Percentiles rank a stretch among this genome's conserved stretches.
Evolutionary conservation across 2,329 filamentous ascomycete genomes (phyloP).

Genomic region (Blastomyces gilchristii): DNA sequence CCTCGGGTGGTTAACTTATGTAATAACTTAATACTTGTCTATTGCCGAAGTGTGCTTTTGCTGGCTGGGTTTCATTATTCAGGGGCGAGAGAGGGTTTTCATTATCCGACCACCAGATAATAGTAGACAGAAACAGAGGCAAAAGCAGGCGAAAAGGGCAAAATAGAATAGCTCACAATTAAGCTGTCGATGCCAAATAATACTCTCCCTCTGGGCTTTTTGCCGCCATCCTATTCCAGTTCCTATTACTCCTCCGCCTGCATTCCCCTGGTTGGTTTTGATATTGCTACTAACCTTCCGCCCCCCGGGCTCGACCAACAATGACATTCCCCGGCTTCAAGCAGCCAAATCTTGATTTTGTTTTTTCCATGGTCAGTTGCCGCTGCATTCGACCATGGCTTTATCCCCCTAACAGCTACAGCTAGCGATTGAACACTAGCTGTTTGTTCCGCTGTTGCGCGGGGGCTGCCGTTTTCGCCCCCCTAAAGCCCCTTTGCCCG

Average conservation of each 20-base stretch:
- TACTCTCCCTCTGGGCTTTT: neutral
- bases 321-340: neutral
- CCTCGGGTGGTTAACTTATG: too few relatives aligned
- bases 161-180: neutral
- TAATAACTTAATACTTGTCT: too few relatives aligned
- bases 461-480: neutral
- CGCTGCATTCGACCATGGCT: neutral
- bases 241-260: too few relatives aligned
- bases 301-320: neutral
- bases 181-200: too few relatives aligned
- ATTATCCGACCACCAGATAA: neutral
- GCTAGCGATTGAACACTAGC: neutral
- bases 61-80: neutral
- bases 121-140: neutral
- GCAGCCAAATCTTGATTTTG: too few relatives aligned
- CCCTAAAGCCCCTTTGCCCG: neutral
- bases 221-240: neutral
- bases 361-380: neutral
- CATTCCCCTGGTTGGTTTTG: neutral
- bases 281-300: neutral
- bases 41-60: too few relatives aligned
- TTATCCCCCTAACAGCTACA: neutral
- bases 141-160: neutral
- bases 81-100: neutral
- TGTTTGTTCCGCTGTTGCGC: neutral